Conservation (phyloP, 2,329 filamentous ascomycete genomes). For the Epichloe brachyelytri region DNA sequence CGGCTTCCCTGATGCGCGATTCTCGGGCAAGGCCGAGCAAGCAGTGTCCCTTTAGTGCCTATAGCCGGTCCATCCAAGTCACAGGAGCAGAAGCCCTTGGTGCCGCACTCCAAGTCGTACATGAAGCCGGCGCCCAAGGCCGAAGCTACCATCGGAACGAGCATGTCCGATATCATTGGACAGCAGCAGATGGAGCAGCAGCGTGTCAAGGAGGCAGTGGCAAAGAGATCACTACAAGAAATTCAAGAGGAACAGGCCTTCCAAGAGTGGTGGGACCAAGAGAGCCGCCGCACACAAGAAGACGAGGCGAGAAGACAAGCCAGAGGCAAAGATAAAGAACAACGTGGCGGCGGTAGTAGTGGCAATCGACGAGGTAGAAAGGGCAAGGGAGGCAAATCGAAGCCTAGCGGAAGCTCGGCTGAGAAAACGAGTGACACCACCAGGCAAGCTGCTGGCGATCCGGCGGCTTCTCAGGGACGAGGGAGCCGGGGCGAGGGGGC, state of each 20-base stretch:
- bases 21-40: slow-evolving; percentile 39
- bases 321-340: slow-evolving; percentile 26
- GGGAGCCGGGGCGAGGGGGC: slow-evolving; percentile 2
- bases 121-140: slow-evolving; percentile 43
- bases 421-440: slow-evolving; percentile 9
- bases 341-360: slow-evolving; percentile 7
- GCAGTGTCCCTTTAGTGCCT: slow-evolving; percentile 18
- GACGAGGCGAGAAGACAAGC: slow-evolving; percentile 35
- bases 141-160: slow-evolving; percentile 54
- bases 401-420: slow-evolving; percentile 7
- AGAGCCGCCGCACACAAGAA: slow-evolving; percentile 59
- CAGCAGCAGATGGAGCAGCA: slow-evolving; percentile 80
- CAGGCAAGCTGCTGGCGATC: slow-evolving; percentile 2
- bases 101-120: slow-evolving; percentile 50
- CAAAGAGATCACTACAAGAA: slow-evolving; percentile 80
- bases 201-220: slow-evolving; percentile 66
- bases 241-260: slow-evolving; percentile 97
- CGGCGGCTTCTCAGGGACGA: not conserved
- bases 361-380: slow-evolving; percentile 17
- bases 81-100: slow-evolving; percentile 26
- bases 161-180: slow-evolving; percentile 77
- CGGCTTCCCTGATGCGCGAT: slow-evolving; percentile 49
- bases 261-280: slow-evolving; percentile 90
- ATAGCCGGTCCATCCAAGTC: slow-evolving; percentile 16
- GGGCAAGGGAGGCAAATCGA: slow-evolving; percentile 17